A percentile compares a stretch with the other conserved stretches of the same genome.
Evolutionary conservation across 371 early-diverging fungal species (phyloP).

Genomic region (Scutellospora calospora): DNA sequence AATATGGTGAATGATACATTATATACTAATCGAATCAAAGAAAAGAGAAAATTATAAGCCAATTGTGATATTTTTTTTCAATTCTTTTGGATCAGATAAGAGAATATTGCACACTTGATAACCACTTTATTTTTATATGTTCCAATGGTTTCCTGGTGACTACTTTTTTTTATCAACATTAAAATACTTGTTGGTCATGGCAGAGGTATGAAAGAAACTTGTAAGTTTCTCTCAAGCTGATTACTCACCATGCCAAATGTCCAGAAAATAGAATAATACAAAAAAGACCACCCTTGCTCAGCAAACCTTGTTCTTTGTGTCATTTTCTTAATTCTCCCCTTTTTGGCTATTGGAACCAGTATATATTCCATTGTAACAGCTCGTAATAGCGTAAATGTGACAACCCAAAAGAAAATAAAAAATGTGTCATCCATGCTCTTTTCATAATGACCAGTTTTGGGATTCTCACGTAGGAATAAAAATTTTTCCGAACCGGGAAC

Average conservation of each 20-base stretch:
- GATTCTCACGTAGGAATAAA: conserved; percentile 56
- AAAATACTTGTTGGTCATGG: no score
- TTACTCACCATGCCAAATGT: conserved; percentile 65
- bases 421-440: conserved; percentile 61
- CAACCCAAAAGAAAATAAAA: conserved; percentile 71
- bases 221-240: no score
- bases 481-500: conserved; percentile 59
- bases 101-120: no score
- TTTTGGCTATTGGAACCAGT: conserved; percentile 65
- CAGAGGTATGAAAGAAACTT: no score
- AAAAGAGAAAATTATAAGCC: background rate
- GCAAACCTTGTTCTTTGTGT: conserved; percentile 70
- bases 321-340: conserved; percentile 58
- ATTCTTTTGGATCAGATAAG: background rate
- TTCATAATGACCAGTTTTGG: conserved; percentile 55
- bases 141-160: no score
- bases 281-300: conserved; percentile 68
- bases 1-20: conserved; percentile 71
- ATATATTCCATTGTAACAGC: conserved; percentile 66
- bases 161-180: no score
- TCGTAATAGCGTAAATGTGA: conserved; percentile 76
- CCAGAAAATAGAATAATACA: conserved; percentile 69
- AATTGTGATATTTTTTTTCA: background rate
- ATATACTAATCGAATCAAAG: conserved; percentile 52
- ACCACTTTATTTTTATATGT: no score